These are phyloP conservation scores for Fulvia fulva DNA, from an alignment of 2,329 filamentous ascomycete genomes.

Conservation along the genomic window DNA sequence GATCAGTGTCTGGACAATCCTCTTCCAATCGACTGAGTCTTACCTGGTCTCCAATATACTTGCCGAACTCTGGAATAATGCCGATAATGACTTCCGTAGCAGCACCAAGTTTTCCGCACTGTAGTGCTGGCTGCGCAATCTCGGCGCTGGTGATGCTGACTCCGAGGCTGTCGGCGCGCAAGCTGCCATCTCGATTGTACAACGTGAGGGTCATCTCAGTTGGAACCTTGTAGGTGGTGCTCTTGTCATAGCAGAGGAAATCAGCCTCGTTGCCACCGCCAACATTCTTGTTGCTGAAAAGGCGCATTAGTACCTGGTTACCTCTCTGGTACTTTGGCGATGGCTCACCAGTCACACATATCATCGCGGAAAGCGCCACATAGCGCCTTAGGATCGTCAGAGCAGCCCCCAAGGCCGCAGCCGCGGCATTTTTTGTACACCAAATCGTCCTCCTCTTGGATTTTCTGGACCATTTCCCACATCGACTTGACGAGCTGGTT, in stretches of 20 bases:
- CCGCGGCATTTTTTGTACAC: neutral
- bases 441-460: neutral
- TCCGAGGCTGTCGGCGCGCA: neutral
- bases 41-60: neutral
- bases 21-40: neutral
- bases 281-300: neutral
- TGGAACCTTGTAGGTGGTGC: neutral
- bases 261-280: neutral
- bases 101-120: neutral
- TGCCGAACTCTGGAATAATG: slow-evolving; percentile 1
- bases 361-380: neutral
- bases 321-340: too few relatives aligned
- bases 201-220: neutral
- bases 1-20: neutral
- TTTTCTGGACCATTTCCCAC: neutral
- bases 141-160: neutral
- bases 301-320: too few relatives aligned
- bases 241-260: neutral
- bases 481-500: neutral
- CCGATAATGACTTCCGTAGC: neutral
- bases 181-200: neutral
- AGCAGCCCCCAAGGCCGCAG: neutral
- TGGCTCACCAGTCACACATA: neutral
- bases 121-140: neutral
- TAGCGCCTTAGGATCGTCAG: neutral